Base-by-base conservation (phyloP, 306 rosid genomes). In the Mucuna pruriens region DNA sequence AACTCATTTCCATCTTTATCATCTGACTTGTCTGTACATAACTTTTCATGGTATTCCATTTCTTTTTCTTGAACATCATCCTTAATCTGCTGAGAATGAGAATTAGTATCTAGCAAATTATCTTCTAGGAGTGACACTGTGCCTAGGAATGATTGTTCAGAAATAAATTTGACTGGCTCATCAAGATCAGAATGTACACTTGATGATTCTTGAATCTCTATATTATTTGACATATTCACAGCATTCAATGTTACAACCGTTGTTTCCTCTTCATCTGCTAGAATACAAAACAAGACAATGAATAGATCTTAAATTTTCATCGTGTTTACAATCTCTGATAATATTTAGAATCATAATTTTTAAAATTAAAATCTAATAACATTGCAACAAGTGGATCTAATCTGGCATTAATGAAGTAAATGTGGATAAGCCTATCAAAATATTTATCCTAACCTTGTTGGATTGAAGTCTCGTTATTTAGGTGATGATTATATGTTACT, bases 401-500 rank as follows among this genome's bases (percentile, higher is more conserved):
- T 33, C 26, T 34, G 40, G 36, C 6, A 72, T 31, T 49, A 74
- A 55, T n/a, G 33, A 58, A 55, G 34, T 70, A 55, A 49, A 31
- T 38, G 52, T 33, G 44, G 40, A 75, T 36, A 69, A 74, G 46
- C 16, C 62, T 6, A 58, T 25, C 19, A 23, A 49, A 75, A 45
- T 68, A 40, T 55, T 7, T 25, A 17, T 70, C 36, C 89, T 69
- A 55, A 90, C 97, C 92, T 85, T 87, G 88, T 65, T 82, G 83
- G 39, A 61, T 75, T 71, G 92, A 85, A 84, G 74, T 16, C 48
- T 84, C 82, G 7, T 69, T 76, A 55, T 82, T 82, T 69, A 87
- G 79, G 51, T 46, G 83, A 70, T 84, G 49, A 71, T 81, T 48
- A 71, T 20, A 29, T 23, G 82, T 71, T 54, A 75, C 84, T 44